phyloP scores from a whole-genome alignment of 2,329 filamentous ascomycete species.

The Fusarium burgessii region DNA sequence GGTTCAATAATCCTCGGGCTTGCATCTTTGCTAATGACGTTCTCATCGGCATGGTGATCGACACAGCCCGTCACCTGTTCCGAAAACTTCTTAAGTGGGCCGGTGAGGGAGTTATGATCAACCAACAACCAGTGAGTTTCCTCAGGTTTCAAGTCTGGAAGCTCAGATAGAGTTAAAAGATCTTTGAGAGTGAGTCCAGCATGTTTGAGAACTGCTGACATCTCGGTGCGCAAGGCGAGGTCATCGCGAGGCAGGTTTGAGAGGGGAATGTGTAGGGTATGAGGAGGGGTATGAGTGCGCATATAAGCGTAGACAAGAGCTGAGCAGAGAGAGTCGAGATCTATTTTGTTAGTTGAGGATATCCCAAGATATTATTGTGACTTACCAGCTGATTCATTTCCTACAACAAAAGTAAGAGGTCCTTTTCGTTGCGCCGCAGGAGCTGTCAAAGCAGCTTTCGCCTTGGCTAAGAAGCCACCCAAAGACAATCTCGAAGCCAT shows the following conservation, averaged over 20 bases:
- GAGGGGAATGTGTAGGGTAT: constrained; percentile 75
- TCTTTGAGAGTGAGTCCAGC: constrained; percentile 70
- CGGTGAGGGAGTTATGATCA: constrained; percentile 82
- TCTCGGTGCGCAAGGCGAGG: constrained; percentile 78
- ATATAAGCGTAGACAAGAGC: constrained; percentile 81
- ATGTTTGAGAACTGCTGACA: constrained; percentile 71
- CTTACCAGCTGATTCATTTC: constrained; percentile 75
- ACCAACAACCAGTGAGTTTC: constrained; percentile 79
- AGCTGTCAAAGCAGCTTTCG: constrained; percentile 60
- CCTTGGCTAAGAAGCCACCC: constrained; percentile 63
- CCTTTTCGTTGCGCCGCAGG: constrained; percentile 58
- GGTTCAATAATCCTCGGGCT: constrained; percentile 72
- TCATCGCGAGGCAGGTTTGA: constrained; percentile 77
- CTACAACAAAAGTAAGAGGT: constrained; percentile 72
- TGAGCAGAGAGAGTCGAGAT: constrained; percentile 84
- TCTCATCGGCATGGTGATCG: constrained; percentile 84
- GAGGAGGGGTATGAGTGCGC: constrained; percentile 67
- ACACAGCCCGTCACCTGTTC: constrained; percentile 72
- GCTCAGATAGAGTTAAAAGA: constrained; percentile 71
- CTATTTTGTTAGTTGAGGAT: constrained; percentile 53
- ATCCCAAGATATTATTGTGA: background rate
- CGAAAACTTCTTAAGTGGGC: constrained; percentile 66
- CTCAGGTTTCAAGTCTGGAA: constrained; percentile 62
- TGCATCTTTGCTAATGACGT: constrained; percentile 59
- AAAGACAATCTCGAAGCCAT: constrained; percentile 57